Conservation (phyloP, 2,329 filamentous ascomycete genomes). For the Ceratocystis destructans region DNA sequence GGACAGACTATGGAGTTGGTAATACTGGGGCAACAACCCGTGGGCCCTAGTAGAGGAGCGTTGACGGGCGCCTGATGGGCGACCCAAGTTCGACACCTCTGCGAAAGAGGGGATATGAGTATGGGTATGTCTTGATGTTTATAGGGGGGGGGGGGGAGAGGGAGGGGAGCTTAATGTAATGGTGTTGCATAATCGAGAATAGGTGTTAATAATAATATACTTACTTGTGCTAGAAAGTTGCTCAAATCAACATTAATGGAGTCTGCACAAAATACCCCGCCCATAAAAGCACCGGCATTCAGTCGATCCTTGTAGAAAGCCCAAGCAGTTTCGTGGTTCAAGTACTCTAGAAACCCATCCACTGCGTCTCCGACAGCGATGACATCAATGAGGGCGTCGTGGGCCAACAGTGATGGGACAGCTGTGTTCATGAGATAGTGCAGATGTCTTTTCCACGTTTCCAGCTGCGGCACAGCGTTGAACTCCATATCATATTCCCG, state of each 20-base stretch:
- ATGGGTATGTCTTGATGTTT: slow-evolving; percentile 21
- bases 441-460: slow-evolving; percentile 38
- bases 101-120: slow-evolving; percentile 16
- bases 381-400: slow-evolving; percentile 48
- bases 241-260: slow-evolving; percentile 35
- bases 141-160: not conserved
- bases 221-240: slow-evolving; percentile 38
- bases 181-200: not conserved
- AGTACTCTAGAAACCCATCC: slow-evolving; percentile 42
- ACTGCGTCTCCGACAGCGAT: slow-evolving; percentile 54
- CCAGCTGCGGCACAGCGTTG: slow-evolving; percentile 9
- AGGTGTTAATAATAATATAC: slow-evolving; percentile 20
- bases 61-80: slow-evolving; percentile 39
- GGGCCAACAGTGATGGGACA: slow-evolving; percentile 35
- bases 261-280: slow-evolving; percentile 31
- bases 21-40: slow-evolving; percentile 28
- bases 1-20: slow-evolving; percentile 46
- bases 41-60: slow-evolving; percentile 38
- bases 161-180: not conserved
- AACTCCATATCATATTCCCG: slow-evolving; percentile 37
- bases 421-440: slow-evolving; percentile 52
- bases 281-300: slow-evolving; percentile 37
- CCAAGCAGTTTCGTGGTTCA: slow-evolving; percentile 45
- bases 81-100: slow-evolving; percentile 50
- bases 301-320: slow-evolving; percentile 31